These are phyloP conservation scores for Laguncularia racemosa DNA, from an alignment of 345 rosid genomes.

Conservation along the genomic window DNA sequence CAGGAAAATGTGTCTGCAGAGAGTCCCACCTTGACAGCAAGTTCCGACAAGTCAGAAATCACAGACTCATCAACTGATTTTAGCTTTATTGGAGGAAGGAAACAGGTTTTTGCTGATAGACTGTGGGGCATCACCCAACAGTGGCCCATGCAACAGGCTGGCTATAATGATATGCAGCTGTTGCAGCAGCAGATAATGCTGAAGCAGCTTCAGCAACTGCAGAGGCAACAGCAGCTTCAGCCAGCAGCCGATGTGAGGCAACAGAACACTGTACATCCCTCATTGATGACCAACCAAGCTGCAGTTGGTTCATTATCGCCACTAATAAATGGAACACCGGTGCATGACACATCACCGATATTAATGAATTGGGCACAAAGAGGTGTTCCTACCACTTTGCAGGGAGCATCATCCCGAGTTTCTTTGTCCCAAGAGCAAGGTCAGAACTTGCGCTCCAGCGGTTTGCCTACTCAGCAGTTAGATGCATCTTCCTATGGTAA, in stretches of 20 bases:
- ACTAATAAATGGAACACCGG: conserved; percentile 45
- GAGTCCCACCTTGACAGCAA: conserved; percentile 21
- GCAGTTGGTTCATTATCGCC: conserved; percentile 27
- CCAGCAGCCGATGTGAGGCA: conserved; percentile 38
- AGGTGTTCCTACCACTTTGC: conserved; percentile 30
- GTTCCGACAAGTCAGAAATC: conserved; percentile 34
- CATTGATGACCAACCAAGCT: conserved; percentile 32
- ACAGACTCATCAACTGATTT: conserved; percentile 32
- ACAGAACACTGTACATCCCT: conserved; percentile 30
- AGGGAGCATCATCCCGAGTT: conserved; percentile 42
- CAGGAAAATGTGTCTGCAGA: conserved; percentile 25
- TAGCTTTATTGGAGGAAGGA: conserved; percentile 61
- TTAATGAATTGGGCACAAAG: conserved; percentile 46
- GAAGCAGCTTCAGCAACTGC: conserved; percentile 61
- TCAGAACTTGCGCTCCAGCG: conserved; percentile 30
- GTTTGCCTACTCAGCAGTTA: conserved; percentile 43
- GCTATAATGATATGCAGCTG: conserved; percentile 58
- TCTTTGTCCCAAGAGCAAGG: conserved; percentile 48
- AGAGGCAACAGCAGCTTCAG: conserved; percentile 50
- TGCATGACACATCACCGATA: conserved; percentile 53
- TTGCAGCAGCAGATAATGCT: conserved; percentile 53
- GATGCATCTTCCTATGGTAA: conserved; percentile 60
- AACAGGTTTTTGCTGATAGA: conserved; percentile 41
- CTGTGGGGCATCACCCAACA: conserved; percentile 46
- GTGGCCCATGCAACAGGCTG: conserved; percentile 55